Base-by-base conservation (phyloP, 2,329 filamentous ascomycete species). In the Arthrobotrys iridis region DNA sequence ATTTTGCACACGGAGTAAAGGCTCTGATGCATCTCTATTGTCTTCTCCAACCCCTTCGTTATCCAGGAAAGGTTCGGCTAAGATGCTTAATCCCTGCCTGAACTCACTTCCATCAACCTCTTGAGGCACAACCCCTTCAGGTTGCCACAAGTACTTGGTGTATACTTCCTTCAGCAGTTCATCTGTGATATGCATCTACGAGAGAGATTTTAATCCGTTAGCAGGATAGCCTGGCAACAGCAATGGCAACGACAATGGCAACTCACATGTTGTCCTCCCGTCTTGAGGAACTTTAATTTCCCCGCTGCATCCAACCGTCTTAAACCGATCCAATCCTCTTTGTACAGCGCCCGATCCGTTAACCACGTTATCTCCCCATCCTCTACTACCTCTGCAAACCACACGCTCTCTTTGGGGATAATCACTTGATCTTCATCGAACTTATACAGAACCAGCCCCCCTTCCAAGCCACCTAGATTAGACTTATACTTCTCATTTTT, bases 321-420 rank as follows among this genome's bases (percentile, higher is more conserved):
- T 81, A 99, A 84, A 0, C 95, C 95, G 26, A 99, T 84, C 95
- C 95, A 99, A 83, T 99, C 94, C 83, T 98, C 90, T 78, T 87
- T 88, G 82, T 97, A 99, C 1, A 98, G 84, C 26, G 83, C 82
- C 70, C 92, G 86, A 60, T 93, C 87, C 77, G 87, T 86, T 81
- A 99, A 83, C 13, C 86, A 86, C 48, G 88, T 91, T 20, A 89
- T 85, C 75, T 89, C 86, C 0, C 84, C 85, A 73, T 80, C 84
- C 2, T 88, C 91, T 33, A 84, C 85, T 52, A 95, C 90, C 81
- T 98, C 93, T 40, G 89, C 88, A 81, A 98, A 99, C 91, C 93
- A 97, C 3, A 90, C 87, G 41, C 89, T 92, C 86, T 97, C 91
- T 85, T 94, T 96, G 41, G 95, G 95, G 57, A 97, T 88, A 30